A percentile compares a stretch with the other conserved stretches of the same genome.
phyloP scores from a whole-genome alignment of 2,329 filamentous ascomycete species.

The Beauveria pseudobassiana region DNA sequence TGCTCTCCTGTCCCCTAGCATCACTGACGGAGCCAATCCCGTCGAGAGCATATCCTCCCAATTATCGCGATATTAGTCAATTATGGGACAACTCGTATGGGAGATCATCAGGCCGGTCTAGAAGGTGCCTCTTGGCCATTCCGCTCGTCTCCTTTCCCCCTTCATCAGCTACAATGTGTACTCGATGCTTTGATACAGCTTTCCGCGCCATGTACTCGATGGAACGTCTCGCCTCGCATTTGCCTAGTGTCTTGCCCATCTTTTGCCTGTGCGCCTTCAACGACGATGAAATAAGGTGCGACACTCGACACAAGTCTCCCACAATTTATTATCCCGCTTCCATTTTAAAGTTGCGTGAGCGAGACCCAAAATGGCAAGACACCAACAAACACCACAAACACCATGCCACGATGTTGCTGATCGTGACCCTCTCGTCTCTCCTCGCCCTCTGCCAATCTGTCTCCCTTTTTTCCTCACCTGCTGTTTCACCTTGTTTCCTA shows the following conservation, averaged over 20 bases:
- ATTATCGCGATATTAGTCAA: conserved; percentile 5
- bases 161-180: not conserved
- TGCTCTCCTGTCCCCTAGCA: not conserved
- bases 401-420: conserved; percentile 3
- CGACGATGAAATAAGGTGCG: conserved; percentile 9
- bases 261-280: not conserved
- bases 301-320: not conserved
- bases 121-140: conserved; percentile 1
- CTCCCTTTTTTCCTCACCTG: not conserved
- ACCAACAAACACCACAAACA: not conserved
- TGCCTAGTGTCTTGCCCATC: not conserved
- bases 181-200: not conserved
- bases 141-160: not conserved
- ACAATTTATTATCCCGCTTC: conserved; percentile 3
- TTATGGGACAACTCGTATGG: not conserved
- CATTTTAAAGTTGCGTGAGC: conserved; percentile 1
- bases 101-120: not conserved
- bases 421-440: not conserved
- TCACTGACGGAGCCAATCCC: not conserved
- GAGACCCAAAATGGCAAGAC: not conserved
- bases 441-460: conserved; percentile 1
- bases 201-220: not conserved
- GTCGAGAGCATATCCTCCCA: not conserved
- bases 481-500: conserved; percentile 5
- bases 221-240: not conserved